Conservation (phyloP, 306 rosid species). For the Pterocarpus santalinus region DNA sequence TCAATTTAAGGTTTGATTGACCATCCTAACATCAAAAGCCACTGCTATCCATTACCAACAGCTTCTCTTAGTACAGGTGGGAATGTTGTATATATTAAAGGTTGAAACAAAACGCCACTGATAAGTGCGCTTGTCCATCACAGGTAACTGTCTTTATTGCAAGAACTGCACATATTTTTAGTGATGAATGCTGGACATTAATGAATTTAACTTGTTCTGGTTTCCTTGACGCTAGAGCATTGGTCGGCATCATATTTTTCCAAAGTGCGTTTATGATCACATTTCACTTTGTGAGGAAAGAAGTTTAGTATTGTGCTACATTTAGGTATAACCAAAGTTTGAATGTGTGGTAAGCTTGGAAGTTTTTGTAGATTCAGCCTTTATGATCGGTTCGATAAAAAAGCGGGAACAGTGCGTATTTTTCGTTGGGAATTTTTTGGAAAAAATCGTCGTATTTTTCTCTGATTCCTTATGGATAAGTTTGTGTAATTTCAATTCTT, state of each 20-base stretch:
- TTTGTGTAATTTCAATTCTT: too few species aligned
- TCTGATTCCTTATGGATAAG: too few species aligned
- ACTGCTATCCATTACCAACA: conserved; percentile 22
- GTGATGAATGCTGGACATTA: conserved; percentile 35
- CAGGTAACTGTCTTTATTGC: too few species aligned
- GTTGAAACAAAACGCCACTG: too few species aligned
- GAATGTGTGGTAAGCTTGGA: neutral
- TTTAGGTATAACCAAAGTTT: neutral
- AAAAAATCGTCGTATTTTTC: too few species aligned
- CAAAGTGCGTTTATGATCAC: neutral
- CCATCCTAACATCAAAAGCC: conserved; percentile 9
- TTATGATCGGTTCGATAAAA: too few species aligned
- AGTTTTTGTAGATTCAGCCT: too few species aligned
- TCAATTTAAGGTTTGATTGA: conserved; percentile 28
- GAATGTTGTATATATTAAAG: conserved; percentile 30
- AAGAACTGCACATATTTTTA: neutral
- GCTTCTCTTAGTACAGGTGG: conserved; percentile 24
- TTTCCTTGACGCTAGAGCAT: too few species aligned
- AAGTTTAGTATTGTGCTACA: neutral
- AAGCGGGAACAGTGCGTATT: too few species aligned
- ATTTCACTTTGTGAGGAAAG: conserved; percentile 16
- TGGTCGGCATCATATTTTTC: too few species aligned
- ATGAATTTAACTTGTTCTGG: conserved; percentile 2
- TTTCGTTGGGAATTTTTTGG: too few species aligned
- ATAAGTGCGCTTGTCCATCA: too few species aligned